Percentiles rank a stretch among this genome's conserved stretches.
Evolutionary conservation across 164 flowering plant genomes (phyloP).

Genomic region (Vitis amurensis): DNA sequence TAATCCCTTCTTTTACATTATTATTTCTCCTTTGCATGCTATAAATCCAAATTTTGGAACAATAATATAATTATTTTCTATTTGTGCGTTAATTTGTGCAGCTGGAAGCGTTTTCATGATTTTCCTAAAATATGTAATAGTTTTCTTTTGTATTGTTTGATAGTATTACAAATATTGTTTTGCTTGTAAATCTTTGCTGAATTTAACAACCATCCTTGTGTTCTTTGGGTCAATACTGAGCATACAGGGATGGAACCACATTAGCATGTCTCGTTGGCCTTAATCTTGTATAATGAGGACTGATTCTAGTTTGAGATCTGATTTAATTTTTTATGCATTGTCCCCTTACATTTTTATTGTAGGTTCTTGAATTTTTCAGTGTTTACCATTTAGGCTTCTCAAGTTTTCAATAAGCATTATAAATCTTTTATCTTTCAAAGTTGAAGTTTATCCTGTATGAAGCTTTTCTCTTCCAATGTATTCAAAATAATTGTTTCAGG

Average conservation of each 20-base stretch:
- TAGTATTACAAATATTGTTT: not conserved
- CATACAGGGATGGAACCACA: not conserved
- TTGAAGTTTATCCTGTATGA: not conserved
- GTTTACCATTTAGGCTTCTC: not conserved
- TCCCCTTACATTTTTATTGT: not conserved
- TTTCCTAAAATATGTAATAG: not conserved
- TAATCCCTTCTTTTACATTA: too few species aligned
- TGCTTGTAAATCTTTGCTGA: not conserved
- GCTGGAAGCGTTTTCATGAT: not conserved
- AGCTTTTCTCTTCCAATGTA: not conserved
- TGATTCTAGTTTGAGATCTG: not conserved
- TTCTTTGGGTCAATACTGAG: not conserved
- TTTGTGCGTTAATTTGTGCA: not conserved
- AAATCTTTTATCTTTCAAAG: not conserved
- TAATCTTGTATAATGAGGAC: not conserved
- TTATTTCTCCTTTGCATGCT: not conserved
- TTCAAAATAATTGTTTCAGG: slow-evolving; percentile 38
- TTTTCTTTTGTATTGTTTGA: not conserved
- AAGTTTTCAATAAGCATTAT: not conserved
- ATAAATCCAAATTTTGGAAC: too few species aligned
- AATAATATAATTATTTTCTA: too few species aligned
- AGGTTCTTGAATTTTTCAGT: too few species aligned
- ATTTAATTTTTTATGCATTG: not conserved
- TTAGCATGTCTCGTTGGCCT: not conserved
- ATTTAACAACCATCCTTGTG: not conserved